Conservation (phyloP, 768 basidiomycete species). For the Tulasnella sp. region DNA sequence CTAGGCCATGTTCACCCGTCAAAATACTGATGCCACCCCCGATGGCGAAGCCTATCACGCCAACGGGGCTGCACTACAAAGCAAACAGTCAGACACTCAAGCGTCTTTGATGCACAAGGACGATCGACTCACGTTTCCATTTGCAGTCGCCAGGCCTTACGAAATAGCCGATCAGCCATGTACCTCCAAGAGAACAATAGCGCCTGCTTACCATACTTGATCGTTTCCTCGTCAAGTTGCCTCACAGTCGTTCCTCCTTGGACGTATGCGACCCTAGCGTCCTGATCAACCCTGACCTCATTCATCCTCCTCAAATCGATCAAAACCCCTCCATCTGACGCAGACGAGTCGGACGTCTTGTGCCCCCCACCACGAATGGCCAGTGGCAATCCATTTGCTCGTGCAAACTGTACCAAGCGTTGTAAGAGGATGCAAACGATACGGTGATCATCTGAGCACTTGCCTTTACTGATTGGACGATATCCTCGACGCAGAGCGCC, state of each 20-base stretch:
- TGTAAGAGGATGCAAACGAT: too few relatives aligned
- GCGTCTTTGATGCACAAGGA: background rate
- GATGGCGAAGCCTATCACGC: slow-evolving; percentile 3
- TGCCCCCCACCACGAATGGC: too few relatives aligned
- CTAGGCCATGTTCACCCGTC: slow-evolving; percentile 20
- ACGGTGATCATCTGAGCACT: too few relatives aligned
- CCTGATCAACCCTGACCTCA: slow-evolving; percentile 9
- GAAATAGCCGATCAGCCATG: background rate
- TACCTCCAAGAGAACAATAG: background rate
- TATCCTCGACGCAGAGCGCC: too few relatives aligned
- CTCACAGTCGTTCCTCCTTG: background rate
- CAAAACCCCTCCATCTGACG: slow-evolving; percentile 33
- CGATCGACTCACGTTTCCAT: background rate
- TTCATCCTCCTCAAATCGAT: slow-evolving; percentile 31
- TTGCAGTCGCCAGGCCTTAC: background rate
- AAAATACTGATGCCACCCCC: slow-evolving; percentile 22
- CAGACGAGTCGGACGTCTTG: slow-evolving; percentile 34
- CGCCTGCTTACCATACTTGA: background rate
- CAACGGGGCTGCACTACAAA: background rate
- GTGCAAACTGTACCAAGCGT: too few relatives aligned
- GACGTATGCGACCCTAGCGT: background rate
- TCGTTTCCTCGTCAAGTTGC: background rate
- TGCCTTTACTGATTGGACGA: too few relatives aligned
- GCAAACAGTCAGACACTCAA: slow-evolving; percentile 30
- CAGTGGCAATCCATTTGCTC: too few relatives aligned